Percentiles rank a stretch among this genome's conserved stretches.
These are phyloP conservation scores for Tricladium varicosporioides DNA, from an alignment of 2,329 filamentous ascomycete genomes.

Conservation along the genomic window DNA sequence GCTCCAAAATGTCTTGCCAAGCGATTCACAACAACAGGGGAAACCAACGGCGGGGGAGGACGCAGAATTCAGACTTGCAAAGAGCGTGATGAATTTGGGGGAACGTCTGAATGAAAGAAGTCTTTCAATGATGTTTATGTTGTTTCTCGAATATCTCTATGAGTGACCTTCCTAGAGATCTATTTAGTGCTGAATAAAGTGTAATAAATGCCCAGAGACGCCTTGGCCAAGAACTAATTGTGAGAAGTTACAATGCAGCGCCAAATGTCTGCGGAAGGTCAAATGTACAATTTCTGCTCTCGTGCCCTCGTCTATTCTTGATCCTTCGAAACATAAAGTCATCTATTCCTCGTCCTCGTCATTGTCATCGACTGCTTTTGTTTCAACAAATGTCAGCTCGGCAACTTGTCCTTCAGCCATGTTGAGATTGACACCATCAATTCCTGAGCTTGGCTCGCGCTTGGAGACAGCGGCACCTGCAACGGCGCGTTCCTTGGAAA, in stretches of 20 bases:
- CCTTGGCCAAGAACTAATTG: constrained; percentile 1
- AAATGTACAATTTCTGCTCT: background rate
- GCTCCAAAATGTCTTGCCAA: background rate
- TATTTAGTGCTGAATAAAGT: background rate
- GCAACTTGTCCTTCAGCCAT: constrained; percentile 31
- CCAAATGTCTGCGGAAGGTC: background rate
- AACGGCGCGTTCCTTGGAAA: background rate
- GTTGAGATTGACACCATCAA: constrained; percentile 32
- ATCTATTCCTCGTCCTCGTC: constrained; percentile 3
- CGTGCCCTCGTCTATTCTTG: background rate
- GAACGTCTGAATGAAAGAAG: background rate
- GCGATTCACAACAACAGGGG: background rate
- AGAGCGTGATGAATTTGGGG: background rate
- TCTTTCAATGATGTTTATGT: background rate
- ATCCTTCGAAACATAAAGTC: background rate
- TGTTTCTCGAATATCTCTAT: constrained; percentile 2
- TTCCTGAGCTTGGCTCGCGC: constrained; percentile 18
- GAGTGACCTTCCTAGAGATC: background rate
- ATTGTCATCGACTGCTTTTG: constrained; percentile 24
- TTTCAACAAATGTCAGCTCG: constrained; percentile 32
- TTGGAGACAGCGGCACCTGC: constrained; percentile 13
- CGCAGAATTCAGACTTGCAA: background rate
- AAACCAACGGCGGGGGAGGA: too few species aligned
- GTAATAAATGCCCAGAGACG: background rate
- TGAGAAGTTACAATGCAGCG: background rate